Percentiles rank a stretch among this genome's conserved stretches.
Conservation (phyloP, 306 rosid species). For the Boehmeria nivea region DNA sequence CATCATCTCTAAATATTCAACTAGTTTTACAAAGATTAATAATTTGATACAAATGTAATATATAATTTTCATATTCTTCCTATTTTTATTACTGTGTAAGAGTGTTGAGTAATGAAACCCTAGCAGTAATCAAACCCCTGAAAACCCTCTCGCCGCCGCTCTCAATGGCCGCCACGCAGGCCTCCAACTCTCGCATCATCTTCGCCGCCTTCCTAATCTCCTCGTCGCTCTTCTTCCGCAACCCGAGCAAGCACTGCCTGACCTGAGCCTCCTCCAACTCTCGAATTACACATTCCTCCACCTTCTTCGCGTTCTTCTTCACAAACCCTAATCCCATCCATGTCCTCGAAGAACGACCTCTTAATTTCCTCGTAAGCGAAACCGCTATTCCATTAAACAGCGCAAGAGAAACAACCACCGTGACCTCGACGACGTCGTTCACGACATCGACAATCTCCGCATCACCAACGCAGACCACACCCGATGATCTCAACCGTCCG, state of each 20-base stretch:
- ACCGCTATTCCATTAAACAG: slow-evolving; percentile 49
- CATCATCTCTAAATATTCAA: no score
- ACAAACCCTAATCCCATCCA: slow-evolving; percentile 32
- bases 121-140: slow-evolving; percentile 59
- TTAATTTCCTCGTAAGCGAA: slow-evolving; percentile 27
- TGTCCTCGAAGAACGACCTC: slow-evolving; percentile 21
- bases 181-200: slow-evolving; percentile 61
- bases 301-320: slow-evolving; percentile 31
- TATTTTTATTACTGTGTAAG: slow-evolving; percentile 25
- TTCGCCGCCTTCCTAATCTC: slow-evolving; percentile 48
- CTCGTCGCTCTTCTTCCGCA: slow-evolving; percentile 50
- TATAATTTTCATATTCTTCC: background rate
- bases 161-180: slow-evolving; percentile 40
- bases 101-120: slow-evolving; percentile 63
- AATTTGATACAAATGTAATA: no score
- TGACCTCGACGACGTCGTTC: slow-evolving; percentile 45
- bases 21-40: no score
- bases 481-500: background rate
- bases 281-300: slow-evolving; percentile 27
- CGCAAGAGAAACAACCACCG: slow-evolving; percentile 46
- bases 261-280: slow-evolving; percentile 32
- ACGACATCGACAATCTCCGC: slow-evolving; percentile 43
- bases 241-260: slow-evolving; percentile 21
- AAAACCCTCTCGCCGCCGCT: slow-evolving; percentile 45
- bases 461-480: slow-evolving; percentile 22